These are phyloP conservation scores for Aspergillus campestris DNA, from an alignment of 495 filamentous ascomycete genomes.

Conservation along the genomic window DNA sequence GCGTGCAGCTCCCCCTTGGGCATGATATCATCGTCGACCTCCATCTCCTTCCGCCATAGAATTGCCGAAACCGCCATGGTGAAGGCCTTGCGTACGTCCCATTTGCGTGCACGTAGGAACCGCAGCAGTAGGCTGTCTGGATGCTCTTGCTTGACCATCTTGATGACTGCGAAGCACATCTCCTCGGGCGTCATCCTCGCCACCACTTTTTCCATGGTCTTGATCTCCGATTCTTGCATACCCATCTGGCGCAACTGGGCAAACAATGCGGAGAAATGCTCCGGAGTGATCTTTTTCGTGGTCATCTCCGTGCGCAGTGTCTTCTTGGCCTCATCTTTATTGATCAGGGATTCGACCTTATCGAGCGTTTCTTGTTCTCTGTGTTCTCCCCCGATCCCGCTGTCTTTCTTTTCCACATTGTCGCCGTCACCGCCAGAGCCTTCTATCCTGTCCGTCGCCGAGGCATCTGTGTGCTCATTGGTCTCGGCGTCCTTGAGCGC, in stretches of 20 bases:
- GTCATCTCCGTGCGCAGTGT: no score
- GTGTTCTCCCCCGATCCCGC: no score
- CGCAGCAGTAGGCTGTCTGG: conserved; percentile 79
- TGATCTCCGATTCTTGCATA: conserved; percentile 13
- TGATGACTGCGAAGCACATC: conserved; percentile 18
- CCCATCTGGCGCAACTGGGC: conserved; percentile 10
- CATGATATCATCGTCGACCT: conserved; percentile 75
- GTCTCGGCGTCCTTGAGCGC: conserved; percentile 8
- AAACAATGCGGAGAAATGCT: no score
- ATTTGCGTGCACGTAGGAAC: conserved; percentile 80
- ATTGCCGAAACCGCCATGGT: conserved; percentile 81
- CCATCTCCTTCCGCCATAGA: conserved; percentile 73
- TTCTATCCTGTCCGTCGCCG: conserved; percentile 7
- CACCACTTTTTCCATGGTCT: conserved; percentile 15
- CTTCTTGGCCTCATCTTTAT: no score
- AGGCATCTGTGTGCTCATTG: conserved; percentile 7
- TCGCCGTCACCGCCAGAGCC: no score
- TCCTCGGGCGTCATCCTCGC: conserved; percentile 16
- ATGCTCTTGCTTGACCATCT: conserved; percentile 35
- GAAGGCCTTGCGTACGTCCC: conserved; percentile 83
- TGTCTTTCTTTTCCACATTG: no score
- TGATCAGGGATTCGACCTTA: no score
- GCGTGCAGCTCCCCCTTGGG: conserved; percentile 58
- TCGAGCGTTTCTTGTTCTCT: no score
- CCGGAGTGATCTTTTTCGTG: no score